Base-by-base conservation (phyloP, 257 asterid genomes). In the Ophiorrhiza pumila region DNA sequence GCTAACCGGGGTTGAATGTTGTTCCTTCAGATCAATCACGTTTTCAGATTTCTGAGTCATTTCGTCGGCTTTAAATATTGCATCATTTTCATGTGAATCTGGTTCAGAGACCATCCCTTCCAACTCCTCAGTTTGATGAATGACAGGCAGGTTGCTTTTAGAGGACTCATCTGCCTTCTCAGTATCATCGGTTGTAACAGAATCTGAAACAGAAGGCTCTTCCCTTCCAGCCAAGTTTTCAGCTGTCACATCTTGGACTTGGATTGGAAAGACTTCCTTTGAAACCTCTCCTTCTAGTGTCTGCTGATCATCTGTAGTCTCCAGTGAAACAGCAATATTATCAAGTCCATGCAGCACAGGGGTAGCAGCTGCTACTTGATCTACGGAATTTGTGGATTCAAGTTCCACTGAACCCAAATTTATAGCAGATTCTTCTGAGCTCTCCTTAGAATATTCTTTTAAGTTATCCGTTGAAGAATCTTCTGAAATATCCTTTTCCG, bases 81-180 rank as follows among this genome's bases (percentile, higher is more conserved):
- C 71, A 74, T 82, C 86, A 69, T 64, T 74, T 80, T 65, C 84
- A 67, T 69, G 81, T 65, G 78, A 69, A 66, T 75, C 77, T 37
- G 80, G 70, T 76, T 65, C 82, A 71, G 78, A 77, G 53, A 78
- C 87, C 69, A 58, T 71, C 75, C 77, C 79, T 63, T 78, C 74
- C 76, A 77, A 72, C 79, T 86, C 90, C 62, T 76, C 69, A 1
- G 65, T 57, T 62, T 87, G 68, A 55, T 83, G 87, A 50, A 76
- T 69, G 73, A 57, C 65, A 34, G 83, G 78, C 47, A 75, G 70
- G 77, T 55, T 79, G 60, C 77, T 84, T 43, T 35, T 60, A 53
- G 88, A 82, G 77, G 53, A 71, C 50, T 86, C 91, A 74, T 78
- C 87, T 52, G 82, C 62, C 76, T 76, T 78, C 64, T 74, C 83